phyloP scores from a whole-genome alignment of 805 yeast species.

The Torulaspora maleeae region DNA sequence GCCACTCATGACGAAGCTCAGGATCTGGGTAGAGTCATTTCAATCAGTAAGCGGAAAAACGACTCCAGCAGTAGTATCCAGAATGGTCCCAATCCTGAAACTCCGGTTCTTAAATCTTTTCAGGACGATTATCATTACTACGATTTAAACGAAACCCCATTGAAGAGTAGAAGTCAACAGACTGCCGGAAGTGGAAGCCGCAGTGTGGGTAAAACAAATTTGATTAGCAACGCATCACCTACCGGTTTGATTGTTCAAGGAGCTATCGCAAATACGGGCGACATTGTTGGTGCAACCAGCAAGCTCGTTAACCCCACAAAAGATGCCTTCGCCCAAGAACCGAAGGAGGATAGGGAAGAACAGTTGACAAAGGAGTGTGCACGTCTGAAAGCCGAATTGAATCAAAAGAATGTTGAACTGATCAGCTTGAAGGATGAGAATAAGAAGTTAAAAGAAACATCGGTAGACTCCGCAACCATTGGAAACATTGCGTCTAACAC shows the following conservation, averaged over 20 bases:
- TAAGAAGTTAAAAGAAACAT: constrained; percentile 1
- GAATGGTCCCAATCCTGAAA: neutral
- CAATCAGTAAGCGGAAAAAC: neutral
- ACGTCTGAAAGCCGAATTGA: constrained; percentile 17
- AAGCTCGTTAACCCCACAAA: neutral
- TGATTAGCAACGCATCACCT: no score
- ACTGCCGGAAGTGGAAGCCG: neutral
- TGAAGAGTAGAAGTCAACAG: neutral
- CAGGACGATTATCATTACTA: constrained; percentile 11
- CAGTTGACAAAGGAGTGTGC: constrained; percentile 21
- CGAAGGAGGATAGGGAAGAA: neutral
- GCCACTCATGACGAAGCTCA: neutral
- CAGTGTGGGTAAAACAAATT: no score
- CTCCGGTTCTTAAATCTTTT: constrained; percentile 5
- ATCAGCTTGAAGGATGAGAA: constrained; percentile 10
- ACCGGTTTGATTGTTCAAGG: no score
- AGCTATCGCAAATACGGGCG: no score
- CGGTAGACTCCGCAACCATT: neutral
- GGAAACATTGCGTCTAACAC: constrained; percentile 13
- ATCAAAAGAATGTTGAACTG: constrained; percentile 19
- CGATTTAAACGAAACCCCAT: constrained; percentile 11
- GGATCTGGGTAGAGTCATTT: neutral
- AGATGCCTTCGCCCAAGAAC: neutral
- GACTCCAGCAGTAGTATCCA: neutral
- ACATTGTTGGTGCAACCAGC: neutral